phyloP scores from a whole-genome alignment of 1,284 basidiomycete species.

The Cerrena zonata region DNA sequence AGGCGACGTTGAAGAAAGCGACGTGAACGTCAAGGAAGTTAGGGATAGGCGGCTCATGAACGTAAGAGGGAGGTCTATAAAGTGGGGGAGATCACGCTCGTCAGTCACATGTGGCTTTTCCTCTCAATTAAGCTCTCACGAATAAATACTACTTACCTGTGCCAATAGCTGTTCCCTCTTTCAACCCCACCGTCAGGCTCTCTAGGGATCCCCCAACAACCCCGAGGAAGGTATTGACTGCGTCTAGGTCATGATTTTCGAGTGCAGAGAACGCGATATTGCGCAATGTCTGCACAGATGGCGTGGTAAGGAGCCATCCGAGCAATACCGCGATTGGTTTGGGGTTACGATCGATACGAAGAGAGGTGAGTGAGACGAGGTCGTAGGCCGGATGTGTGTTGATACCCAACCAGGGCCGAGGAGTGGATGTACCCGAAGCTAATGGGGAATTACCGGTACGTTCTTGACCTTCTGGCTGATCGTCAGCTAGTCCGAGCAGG shows the following conservation, averaged over 20 bases:
- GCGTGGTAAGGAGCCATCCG: neutral
- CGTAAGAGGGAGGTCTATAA: neutral
- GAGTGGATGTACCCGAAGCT: neutral
- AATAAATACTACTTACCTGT: neutral
- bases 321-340: neutral
- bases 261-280: neutral
- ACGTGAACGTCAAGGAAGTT: neutral
- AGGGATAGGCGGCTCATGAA: neutral
- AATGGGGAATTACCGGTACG: neutral
- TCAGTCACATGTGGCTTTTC: neutral
- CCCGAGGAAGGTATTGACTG: neutral
- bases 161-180: neutral
- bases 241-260: neutral
- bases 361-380: neutral
- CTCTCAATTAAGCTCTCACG: neutral
- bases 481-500: neutral
- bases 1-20: neutral
- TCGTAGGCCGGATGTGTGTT: neutral
- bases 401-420: neutral
- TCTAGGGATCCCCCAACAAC: neutral
- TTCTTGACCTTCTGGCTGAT: neutral
- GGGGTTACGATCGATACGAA: neutral
- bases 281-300: neutral
- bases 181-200: neutral
- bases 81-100: neutral